Conservation (phyloP, 306 rosid genomes). For the Lupinus albus region DNA sequence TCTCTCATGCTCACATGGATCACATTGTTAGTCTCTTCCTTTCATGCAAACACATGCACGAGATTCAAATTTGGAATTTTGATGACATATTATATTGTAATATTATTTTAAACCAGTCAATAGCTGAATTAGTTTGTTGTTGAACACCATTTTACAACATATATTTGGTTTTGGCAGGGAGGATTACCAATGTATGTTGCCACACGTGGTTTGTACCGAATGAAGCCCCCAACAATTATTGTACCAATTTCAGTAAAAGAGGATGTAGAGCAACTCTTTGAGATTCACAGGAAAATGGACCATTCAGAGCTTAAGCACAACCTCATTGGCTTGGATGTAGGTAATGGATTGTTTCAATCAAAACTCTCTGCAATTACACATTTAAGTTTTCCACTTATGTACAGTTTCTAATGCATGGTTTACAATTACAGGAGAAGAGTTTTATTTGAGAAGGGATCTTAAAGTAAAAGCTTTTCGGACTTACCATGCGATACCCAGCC, state of each 20-base stretch:
- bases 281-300: conserved; percentile 83
- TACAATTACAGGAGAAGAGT: conserved; percentile 74
- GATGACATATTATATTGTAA: conserved; percentile 3
- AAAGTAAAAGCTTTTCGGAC: conserved; percentile 87
- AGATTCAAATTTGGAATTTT: conserved; percentile 10
- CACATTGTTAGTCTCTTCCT: conserved; percentile 70
- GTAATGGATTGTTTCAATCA: conserved; percentile 50
- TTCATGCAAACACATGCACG: not conserved
- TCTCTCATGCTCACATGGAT: conserved; percentile 97
- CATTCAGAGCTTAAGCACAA: conserved; percentile 81
- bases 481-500: conserved; percentile 85
- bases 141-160: conserved; percentile 10
- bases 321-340: conserved; percentile 84
- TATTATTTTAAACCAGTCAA: conserved; percentile 13
- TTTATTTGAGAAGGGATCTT: conserved; percentile 67
- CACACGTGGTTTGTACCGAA: conserved; percentile 78
- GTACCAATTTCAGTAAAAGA: conserved; percentile 75
- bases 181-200: conserved; percentile 95
- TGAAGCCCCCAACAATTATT: conserved; percentile 86
- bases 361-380: conserved; percentile 32
- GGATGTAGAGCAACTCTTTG: conserved; percentile 78
- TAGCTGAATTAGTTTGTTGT: conserved; percentile 18
- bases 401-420: conserved; percentile 20
- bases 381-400: conserved; percentile 12
- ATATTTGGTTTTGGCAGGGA: conserved; percentile 58